Base-by-base conservation (phyloP, 352 stramenopile species). In the Phytopythium mirpurense region DNA sequence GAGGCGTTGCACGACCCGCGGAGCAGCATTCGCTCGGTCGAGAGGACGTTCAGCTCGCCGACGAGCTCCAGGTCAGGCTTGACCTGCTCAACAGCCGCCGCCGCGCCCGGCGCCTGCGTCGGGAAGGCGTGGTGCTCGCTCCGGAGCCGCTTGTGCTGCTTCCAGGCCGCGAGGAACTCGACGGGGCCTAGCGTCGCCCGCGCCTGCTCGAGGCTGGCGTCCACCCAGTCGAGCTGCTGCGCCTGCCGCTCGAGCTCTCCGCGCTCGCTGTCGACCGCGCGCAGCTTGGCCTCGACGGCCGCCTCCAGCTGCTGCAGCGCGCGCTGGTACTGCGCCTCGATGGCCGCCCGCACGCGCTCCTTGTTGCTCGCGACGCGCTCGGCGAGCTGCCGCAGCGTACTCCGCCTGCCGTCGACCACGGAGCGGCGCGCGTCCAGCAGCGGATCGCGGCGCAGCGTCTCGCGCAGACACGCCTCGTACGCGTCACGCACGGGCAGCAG, bases 221-320 rank as follows among this genome's bases (percentile, higher is more conserved):
- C 80, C 19, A 81, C 57, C 83, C 83, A 93, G 16, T 83, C 78
- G 36, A 93, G 84, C 31, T 90, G 75, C 44, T 93, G 68, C 12
- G 73, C 32, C 47, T 91, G 78, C 0, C 80, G 76, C 36, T 78
- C 50, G 12, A 83, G 75, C 48, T 93, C 83, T 18, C 88, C 60
- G 1, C 51, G 49, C 59, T 91, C 83, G 21, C 80, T 74, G 19
- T 70, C 65, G 6, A 93, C 31, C 2, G 88, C 54, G 31, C 53
- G 46, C 53, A 67, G 72, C 52, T 91, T 91, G 19, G 70, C 57
- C 0, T 54, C 58, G 2, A 67, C 67, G 49, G 73, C 63, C 18
- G 77, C 60, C 2, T 80, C 63, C 4, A 93, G 51, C n/a, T 57
- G 63, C 2, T 54, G 58, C 1, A 91, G 54, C 14, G 72, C 77